Conservation (phyloP, 225 moss, liverwort and hornwort genomes). For the Bryoerythrophyllum caledonicum region DNA sequence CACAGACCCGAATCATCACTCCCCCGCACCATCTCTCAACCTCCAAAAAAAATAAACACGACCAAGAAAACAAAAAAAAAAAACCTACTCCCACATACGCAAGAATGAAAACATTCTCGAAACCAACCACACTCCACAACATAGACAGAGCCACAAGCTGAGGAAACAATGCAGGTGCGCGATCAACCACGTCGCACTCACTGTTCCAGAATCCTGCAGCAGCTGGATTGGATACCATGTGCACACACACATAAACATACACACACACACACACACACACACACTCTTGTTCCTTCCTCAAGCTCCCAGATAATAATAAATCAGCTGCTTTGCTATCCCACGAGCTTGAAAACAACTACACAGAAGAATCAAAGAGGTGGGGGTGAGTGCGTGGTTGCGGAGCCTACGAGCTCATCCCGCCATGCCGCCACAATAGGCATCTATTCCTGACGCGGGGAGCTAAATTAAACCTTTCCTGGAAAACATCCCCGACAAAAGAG, state of each 20-base stretch:
- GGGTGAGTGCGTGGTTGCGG: too few relatives aligned
- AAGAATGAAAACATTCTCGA: neutral
- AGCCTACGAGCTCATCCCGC: neutral
- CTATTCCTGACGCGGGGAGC: neutral
- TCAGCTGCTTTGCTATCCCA: neutral
- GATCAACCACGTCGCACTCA: too few relatives aligned
- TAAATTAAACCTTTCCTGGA: neutral
- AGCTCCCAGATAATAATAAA: neutral
- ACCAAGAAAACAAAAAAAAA: conserved; percentile 3
- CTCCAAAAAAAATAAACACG: neutral
- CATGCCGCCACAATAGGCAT: neutral
- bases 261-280: neutral
- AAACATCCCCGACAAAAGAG: neutral
- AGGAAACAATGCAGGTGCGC: too few relatives aligned
- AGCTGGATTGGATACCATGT: neutral
- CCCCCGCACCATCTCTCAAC: neutral
- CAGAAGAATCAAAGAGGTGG: neutral
- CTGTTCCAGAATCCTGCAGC: neutral
- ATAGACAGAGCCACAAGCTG: too few relatives aligned
- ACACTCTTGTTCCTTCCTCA: neutral
- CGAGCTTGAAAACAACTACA: neutral
- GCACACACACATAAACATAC: neutral
- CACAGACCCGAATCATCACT: neutral
- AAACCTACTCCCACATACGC: neutral
- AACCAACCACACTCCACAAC: neutral